phyloP scores from a whole-genome alignment of 129 eudicot genomes.

The Lactuca saligna region DNA sequence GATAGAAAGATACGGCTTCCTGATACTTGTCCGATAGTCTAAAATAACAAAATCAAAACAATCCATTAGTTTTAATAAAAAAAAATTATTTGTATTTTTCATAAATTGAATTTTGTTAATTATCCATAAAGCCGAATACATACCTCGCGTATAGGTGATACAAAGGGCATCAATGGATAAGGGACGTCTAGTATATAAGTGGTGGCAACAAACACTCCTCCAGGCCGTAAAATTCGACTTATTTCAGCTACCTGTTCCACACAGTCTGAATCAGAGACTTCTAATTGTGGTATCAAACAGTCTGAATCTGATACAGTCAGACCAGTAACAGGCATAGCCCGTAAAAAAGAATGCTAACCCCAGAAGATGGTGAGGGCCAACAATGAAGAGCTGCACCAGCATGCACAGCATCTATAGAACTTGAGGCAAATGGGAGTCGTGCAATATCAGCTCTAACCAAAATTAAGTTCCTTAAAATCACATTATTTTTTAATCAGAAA shows the following conservation, averaged over 20 bases:
- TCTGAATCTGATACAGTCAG: too few relatives aligned
- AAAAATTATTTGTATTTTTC: too few relatives aligned
- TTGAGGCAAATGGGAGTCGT: constrained; percentile 82
- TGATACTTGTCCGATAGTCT: constrained; percentile 61
- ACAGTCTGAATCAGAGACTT: not conserved
- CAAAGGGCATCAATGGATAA: constrained; percentile 50
- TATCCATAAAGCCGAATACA: not conserved
- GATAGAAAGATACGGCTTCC: constrained; percentile 75
- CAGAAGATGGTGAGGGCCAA: constrained; percentile 96
- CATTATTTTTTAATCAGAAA: constrained; percentile 24
- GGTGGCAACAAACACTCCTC: constrained; percentile 91
- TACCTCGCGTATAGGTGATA: constrained; percentile 64
- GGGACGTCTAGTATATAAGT: constrained; percentile 65
- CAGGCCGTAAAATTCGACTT: constrained; percentile 82
- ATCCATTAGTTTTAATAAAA: too few relatives aligned
- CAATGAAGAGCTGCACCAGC: constrained; percentile 99
- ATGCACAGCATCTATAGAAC: constrained; percentile 86
- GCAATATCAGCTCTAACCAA: constrained; percentile 96
- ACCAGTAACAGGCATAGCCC: not conserved
- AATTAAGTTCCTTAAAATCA: constrained; percentile 49
- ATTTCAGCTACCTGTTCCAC: constrained; percentile 82
- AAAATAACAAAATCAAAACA: constrained; percentile 13
- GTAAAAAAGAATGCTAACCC: constrained; percentile 50
- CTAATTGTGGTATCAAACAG: too few relatives aligned
- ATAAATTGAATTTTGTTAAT: not conserved